These are phyloP conservation scores for Neoboletus brunneissimus DNA, from an alignment of 768 basidiomycete species.

Conservation along the genomic window DNA sequence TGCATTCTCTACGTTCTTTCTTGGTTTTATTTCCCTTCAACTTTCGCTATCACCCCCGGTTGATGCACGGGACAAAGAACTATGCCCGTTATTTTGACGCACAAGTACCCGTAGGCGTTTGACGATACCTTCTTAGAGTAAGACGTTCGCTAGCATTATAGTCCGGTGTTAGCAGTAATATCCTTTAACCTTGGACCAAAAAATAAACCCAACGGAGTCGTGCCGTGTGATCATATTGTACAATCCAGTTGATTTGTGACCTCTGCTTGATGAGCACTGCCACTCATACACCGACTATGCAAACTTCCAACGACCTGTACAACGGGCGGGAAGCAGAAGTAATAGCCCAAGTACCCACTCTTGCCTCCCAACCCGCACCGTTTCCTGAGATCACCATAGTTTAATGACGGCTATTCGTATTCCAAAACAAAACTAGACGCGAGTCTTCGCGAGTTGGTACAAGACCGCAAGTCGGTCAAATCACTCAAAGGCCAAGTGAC, in stretches of 20 bases:
- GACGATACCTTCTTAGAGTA: constrained; percentile 27
- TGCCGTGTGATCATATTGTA: not conserved
- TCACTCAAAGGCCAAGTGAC: constrained; percentile 29
- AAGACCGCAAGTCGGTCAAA: constrained; percentile 53
- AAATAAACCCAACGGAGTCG: constrained; percentile 8
- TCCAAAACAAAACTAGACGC: constrained; percentile 34
- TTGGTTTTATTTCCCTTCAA: constrained; percentile 21
- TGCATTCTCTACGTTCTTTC: constrained; percentile 23
- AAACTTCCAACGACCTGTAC: constrained; percentile 21
- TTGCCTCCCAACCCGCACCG: not conserved
- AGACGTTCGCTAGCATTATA: constrained; percentile 26
- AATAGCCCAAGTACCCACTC: constrained; percentile 23
- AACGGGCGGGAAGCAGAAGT: constrained; percentile 31
- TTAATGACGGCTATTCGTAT: constrained; percentile 53
- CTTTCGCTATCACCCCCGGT: constrained; percentile 4
- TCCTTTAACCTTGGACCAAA: constrained; percentile 13
- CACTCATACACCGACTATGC: constrained; percentile 17
- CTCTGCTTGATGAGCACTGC: constrained; percentile 18
- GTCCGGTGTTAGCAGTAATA: constrained; percentile 33
- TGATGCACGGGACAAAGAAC: constrained; percentile 18
- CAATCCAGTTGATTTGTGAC: not conserved
- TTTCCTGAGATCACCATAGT: constrained; percentile 41
- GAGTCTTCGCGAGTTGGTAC: constrained; percentile 49
- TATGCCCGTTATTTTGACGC: constrained; percentile 12
- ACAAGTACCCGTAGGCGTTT: constrained; percentile 17